These are phyloP conservation scores for Lophiostoma macrostomum DNA, from an alignment of 495 filamentous ascomycete species.

Conservation along the genomic window DNA sequence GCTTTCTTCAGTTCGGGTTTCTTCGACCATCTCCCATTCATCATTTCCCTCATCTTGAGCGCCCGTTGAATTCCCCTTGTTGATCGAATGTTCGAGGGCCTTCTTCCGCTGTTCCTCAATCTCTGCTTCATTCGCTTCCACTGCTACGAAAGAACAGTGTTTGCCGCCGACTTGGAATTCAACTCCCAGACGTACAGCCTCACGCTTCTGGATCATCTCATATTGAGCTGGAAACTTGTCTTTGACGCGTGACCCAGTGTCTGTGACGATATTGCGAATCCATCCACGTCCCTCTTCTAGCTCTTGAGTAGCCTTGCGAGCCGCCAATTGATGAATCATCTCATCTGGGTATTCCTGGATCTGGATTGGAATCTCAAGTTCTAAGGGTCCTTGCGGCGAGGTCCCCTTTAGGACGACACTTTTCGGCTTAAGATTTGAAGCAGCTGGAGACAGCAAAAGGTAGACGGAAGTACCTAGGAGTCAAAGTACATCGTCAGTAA, in stretches of 20 bases:
- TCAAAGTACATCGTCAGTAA: too few relatives aligned
- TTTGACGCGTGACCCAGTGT: conserved; percentile 47
- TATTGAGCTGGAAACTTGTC: conserved; percentile 48
- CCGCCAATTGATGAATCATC: conserved; percentile 67
- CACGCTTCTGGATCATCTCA: conserved; percentile 54
- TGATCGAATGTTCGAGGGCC: conserved; percentile 8
- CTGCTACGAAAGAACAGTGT: conserved; percentile 67
- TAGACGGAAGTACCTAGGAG: conserved; percentile 61
- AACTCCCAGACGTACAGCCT: conserved; percentile 61
- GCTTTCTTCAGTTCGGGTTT: not conserved
- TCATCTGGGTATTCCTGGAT: conserved; percentile 45
- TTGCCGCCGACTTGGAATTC: conserved; percentile 63
- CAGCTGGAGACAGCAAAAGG: conserved; percentile 54
- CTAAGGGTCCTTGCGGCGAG: conserved; percentile 53
- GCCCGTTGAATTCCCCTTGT: not conserved
- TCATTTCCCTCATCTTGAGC: not conserved
- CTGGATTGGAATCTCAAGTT: conserved; percentile 59
- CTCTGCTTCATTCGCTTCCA: conserved; percentile 44
- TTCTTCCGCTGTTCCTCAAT: conserved; percentile 17
- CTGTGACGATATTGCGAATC: conserved; percentile 51
- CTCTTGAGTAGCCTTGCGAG: conserved; percentile 62
- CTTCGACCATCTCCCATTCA: conserved; percentile 17
- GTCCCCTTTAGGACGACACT: conserved; percentile 56
- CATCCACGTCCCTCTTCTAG: conserved; percentile 69
- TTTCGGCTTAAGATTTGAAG: conserved; percentile 46